Evolutionary conservation across 768 basidiomycete genomes (phyloP), one percentile per base, ranked within the genome.

Genomic region (Lyophyllum shimeji): DNA sequence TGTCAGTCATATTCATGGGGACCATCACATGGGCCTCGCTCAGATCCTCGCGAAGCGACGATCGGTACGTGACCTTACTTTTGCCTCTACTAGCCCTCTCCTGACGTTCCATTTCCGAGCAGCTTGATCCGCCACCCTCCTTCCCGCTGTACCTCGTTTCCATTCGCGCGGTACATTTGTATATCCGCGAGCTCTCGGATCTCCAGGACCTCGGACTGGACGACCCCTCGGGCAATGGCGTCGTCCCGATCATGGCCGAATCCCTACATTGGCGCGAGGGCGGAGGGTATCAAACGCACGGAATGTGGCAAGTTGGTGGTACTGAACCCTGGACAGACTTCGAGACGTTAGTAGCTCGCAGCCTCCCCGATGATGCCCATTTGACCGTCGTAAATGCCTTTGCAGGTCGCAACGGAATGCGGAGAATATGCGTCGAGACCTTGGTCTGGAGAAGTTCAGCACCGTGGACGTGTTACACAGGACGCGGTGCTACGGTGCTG

Each of bases 1-100:
- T 68, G 76, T 96, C 57, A 93, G 90, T 58, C 96, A 98, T 67
- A 81, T 89, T 61, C 96, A 97, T 65, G 95, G 82, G 0, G 96
- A 98, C 65, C 96, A 98, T 69, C 95, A 97, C 66, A 80, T 89
- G 39, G 95, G 96, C 7, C 68, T 95, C 31, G 79, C 86, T 0
- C 83, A 85, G 55, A 73, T 98, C 7, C 75, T 98, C 17, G 75
- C 82, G 0, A 82, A 86, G 73, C 80, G 96, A 52, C 80, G 77
- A 50, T 73, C 76, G 71, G 95, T 93, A 57, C 12, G 65, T 58
- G 21, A 24, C 40, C 52, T 12, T 20, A 47, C 17, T 18, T 12
- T 33, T 33, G 40, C 15, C 21, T n/a, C n/a, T 8, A 17, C 9
- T 8, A n/a, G 4, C 17, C n/a, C 13, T 29, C 9, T 5, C 29